Conservation (phyloP, 73 alveolate genomes). For the Tetrahymena borealis region DNA sequence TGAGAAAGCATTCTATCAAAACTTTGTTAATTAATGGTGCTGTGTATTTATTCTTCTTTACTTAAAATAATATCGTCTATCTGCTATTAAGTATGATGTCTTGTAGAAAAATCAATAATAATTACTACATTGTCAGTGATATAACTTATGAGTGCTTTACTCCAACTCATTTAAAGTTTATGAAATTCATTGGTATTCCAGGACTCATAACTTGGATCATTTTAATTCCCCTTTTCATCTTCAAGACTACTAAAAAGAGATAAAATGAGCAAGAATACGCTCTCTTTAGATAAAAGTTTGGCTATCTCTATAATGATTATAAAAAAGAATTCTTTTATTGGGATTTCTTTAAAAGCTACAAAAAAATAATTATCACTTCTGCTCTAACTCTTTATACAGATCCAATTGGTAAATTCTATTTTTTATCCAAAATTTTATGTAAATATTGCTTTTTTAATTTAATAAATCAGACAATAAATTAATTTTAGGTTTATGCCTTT, state of each 20-base stretch:
- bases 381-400: neutral
- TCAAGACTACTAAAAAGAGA: neutral
- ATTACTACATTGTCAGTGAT: constrained; percentile 9
- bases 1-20: neutral
- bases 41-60: neutral
- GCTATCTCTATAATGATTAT: constrained; percentile 9
- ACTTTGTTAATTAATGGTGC: neutral
- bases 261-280: neutral
- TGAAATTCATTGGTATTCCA: constrained; percentile 7
- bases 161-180: constrained; percentile 7
- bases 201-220: neutral
- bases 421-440: neutral
- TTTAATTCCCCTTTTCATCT: constrained; percentile 3
- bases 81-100: constrained; percentile 2
- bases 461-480: neutral
- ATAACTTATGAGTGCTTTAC: constrained; percentile 10
- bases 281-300: neutral
- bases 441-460: neutral
- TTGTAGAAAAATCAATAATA: constrained; percentile 5
- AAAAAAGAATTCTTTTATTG: neutral
- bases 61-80: neutral
- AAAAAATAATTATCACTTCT: neutral
- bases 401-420: neutral
- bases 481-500: neutral
- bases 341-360: neutral